These are phyloP conservation scores for Yamadazyma atmosphaerica DNA, from an alignment of 1,139 yeast genomes.

Conservation along the genomic window DNA sequence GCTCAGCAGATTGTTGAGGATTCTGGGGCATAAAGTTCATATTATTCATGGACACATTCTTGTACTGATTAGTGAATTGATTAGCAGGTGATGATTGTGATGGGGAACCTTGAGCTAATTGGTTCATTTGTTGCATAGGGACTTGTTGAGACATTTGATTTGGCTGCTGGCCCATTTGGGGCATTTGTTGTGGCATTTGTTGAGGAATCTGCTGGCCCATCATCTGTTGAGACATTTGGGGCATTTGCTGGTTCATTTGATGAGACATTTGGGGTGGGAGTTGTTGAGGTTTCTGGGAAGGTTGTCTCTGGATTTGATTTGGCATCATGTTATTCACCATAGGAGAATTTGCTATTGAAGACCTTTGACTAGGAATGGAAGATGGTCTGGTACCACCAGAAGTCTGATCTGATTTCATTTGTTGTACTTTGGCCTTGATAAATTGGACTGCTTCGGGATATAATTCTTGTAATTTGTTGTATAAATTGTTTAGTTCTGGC, in stretches of 20 bases:
- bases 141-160: conserved; percentile 1
- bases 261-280: conserved; percentile 2
- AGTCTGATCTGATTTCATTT: conserved; percentile 32
- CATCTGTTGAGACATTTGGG: conserved; percentile 4
- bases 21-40: conserved; percentile 11
- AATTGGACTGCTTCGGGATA: conserved; percentile 57
- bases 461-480: conserved; percentile 48
- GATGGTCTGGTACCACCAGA: no score
- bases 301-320: conserved; percentile 5
- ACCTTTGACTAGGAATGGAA: conserved; percentile 1
- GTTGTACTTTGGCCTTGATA: conserved; percentile 46
- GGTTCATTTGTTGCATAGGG: neutral
- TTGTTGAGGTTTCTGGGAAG: conserved; percentile 2
- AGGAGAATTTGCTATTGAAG: conserved; percentile 11
- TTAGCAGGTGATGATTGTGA: neutral
- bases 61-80: neutral
- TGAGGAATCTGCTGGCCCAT: conserved; percentile 6
- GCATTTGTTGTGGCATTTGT: conserved; percentile 4
- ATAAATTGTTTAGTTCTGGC: conserved; percentile 52
- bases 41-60: conserved; percentile 8
- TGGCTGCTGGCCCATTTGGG: neutral
- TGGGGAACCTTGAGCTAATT: neutral
- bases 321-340: conserved; percentile 15
- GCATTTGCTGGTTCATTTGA: conserved; percentile 4
- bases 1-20: conserved; percentile 4